Percentiles rank a stretch among this genome's conserved stretches.
These are phyloP conservation scores for Xylaria sp. DNA, from an alignment of 2,329 filamentous ascomycete species.

Conservation along the genomic window DNA sequence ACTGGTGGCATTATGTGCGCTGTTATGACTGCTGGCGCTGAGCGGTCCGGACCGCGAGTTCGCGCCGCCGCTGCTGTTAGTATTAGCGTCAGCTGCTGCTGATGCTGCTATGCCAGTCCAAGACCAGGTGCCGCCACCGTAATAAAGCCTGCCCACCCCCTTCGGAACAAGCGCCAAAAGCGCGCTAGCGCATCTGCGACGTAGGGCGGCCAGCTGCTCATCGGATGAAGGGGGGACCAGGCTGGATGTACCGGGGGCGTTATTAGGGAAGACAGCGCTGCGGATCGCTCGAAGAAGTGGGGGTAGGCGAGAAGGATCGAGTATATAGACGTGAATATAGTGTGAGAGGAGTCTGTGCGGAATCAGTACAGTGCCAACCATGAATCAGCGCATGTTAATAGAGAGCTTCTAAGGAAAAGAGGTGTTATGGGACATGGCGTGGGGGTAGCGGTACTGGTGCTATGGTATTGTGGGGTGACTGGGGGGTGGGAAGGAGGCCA, in stretches of 20 bases:
- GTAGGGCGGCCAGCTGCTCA: conserved; percentile 63
- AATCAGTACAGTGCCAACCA: conserved; percentile 34
- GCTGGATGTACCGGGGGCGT: conserved; percentile 68
- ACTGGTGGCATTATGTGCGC: conserved; percentile 25
- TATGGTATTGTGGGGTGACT: conserved; percentile 21
- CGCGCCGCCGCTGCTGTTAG: conserved; percentile 28
- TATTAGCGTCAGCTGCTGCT: too few species aligned
- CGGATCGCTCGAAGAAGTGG: conserved; percentile 71
- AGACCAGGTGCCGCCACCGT: conserved; percentile 42
- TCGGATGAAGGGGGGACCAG: conserved; percentile 63
- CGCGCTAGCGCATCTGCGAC: conserved; percentile 67
- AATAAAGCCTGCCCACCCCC: conserved; percentile 53
- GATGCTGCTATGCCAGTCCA: conserved; percentile 28
- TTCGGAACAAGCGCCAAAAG: conserved; percentile 53
- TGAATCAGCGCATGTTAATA: conserved; percentile 26
- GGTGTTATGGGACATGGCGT: conserved; percentile 30
- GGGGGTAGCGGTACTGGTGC: conserved; percentile 28
- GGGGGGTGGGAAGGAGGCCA: conserved; percentile 18
- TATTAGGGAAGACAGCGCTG: conserved; percentile 83
- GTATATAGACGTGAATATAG: conserved; percentile 56
- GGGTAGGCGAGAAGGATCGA: conserved; percentile 67
- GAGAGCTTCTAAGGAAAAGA: conserved; percentile 31
- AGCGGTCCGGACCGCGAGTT: conserved; percentile 35
- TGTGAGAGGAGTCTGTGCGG: conserved; percentile 60
- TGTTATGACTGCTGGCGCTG: conserved; percentile 28